Conservation (phyloP, 352 stramenopile species). For the Aphanomyces astaci region DNA sequence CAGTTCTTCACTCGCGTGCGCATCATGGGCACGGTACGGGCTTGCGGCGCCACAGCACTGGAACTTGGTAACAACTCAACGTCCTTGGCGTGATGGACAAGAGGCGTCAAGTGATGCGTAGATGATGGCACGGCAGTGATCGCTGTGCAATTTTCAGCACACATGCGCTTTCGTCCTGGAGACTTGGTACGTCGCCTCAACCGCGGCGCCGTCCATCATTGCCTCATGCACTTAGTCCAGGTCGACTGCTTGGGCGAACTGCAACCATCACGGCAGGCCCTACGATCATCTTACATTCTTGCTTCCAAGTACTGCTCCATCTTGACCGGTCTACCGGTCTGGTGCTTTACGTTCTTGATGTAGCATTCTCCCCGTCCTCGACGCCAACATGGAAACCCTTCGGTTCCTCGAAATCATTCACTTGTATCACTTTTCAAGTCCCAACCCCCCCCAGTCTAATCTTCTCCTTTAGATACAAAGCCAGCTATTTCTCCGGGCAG, state of each 20-base stretch:
- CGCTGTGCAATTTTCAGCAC: neutral
- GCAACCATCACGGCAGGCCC: neutral
- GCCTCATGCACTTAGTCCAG: neutral
- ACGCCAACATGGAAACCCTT: conserved; percentile 23
- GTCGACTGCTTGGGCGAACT: conserved; percentile 20
- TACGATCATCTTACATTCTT: conserved; percentile 11
- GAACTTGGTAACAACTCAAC: conserved; percentile 12
- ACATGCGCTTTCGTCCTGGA: neutral
- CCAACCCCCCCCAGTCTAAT: neutral
- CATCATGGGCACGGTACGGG: conserved; percentile 8
- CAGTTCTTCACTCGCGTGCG: conserved; percentile 18
- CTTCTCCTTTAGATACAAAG: conserved; percentile 11
- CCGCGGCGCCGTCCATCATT: neutral
- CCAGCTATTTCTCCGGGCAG: conserved; percentile 13
- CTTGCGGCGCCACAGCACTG: neutral
- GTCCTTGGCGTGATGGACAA: neutral
- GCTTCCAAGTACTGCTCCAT: neutral
- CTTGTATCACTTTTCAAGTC: neutral
- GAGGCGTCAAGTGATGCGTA: neutral
- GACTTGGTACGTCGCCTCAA: neutral
- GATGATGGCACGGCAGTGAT: conserved; percentile 18
- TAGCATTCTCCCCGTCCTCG: conserved; percentile 13
- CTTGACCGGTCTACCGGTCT: neutral
- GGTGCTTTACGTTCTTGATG: neutral
- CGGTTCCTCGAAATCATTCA: conserved; percentile 22